Percentiles rank a stretch among this genome's conserved stretches.
phyloP scores from a whole-genome alignment of 2,329 filamentous ascomycete species.

The Pseudogymnoascus pannorum region DNA sequence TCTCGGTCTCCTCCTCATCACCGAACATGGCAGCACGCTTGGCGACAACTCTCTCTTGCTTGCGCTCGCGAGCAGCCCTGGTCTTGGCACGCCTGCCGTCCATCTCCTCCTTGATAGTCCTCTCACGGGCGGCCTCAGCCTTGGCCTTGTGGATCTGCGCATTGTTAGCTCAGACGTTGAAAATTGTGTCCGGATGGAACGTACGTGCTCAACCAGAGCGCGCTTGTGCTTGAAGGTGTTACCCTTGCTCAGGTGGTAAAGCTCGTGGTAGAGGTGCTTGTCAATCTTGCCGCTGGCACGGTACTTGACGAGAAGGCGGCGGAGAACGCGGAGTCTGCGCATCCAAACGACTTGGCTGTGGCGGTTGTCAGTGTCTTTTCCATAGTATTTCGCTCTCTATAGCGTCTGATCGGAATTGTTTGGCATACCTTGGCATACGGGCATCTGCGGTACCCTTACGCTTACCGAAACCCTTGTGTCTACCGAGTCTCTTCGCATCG shows the following conservation, averaged over 20 bases:
- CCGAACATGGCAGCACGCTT: conserved; percentile 84
- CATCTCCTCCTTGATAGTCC: conserved; percentile 97
- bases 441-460: conserved; percentile 99
- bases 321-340: conserved; percentile 98
- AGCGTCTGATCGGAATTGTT: not conserved
- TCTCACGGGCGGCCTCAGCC: conserved; percentile 97
- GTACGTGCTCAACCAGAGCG: conserved; percentile 98
- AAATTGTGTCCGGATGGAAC: conserved; percentile 37
- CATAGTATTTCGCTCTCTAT: conserved; percentile 7
- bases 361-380: conserved; percentile 13
- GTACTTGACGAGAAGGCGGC: conserved; percentile 99
- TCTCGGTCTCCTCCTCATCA: conserved; percentile 49
- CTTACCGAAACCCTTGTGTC: conserved; percentile 99
- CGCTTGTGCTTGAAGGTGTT: conserved; percentile 99
- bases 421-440: conserved; percentile 90
- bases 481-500: conserved; percentile 86
- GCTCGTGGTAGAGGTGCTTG: conserved; percentile 99
- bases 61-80: conserved; percentile 99
- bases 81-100: conserved; percentile 99
- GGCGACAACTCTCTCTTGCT: conserved; percentile 80
- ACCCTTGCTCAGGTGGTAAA: conserved; percentile 99
- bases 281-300: conserved; percentile 99
- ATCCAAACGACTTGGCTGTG: conserved; percentile 96
- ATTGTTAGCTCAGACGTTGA: conserved; percentile 23
- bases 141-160: conserved; percentile 98